A percentile compares a stretch with the other conserved stretches of the same genome.
Conservation (phyloP, 768 basidiomycete species). For the Daedaleopsis nitida region DNA sequence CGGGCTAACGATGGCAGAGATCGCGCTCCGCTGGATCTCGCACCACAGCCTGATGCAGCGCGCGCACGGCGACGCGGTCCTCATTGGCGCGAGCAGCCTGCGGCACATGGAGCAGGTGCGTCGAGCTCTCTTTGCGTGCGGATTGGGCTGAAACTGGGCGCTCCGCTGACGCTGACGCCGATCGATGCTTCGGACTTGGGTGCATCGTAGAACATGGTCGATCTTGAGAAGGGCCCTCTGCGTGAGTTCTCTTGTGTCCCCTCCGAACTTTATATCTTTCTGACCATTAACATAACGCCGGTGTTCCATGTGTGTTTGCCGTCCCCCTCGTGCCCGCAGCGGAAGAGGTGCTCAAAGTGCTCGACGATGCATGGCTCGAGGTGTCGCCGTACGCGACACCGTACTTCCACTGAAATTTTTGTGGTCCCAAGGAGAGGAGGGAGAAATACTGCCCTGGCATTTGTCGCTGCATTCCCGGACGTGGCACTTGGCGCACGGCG, state of each 20-base stretch:
- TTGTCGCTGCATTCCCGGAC: too few relatives aligned
- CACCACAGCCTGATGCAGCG: conserved; percentile 51
- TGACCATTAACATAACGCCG: too few relatives aligned
- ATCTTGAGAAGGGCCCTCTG: conserved; percentile 54
- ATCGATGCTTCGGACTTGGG: not conserved
- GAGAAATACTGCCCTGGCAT: too few relatives aligned
- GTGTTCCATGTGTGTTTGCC: not conserved
- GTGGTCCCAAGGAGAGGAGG: too few relatives aligned
- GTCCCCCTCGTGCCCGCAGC: conserved; percentile 29
- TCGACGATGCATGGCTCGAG: conserved; percentile 52
- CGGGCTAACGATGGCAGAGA: conserved; percentile 41
- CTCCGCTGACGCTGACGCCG: too few relatives aligned
- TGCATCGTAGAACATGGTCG: conserved; percentile 44
- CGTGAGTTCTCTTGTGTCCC: conserved; percentile 15
- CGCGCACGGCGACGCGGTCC: conserved; percentile 50
- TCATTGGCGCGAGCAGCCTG: conserved; percentile 65
- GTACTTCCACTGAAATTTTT: conserved; percentile 12
- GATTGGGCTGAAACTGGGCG: not conserved
- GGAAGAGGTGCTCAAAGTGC: conserved; percentile 49
- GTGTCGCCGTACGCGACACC: conserved; percentile 26
- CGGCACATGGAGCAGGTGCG: conserved; percentile 55
- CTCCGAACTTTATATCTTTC: too few relatives aligned
- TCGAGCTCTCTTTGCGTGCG: not conserved
- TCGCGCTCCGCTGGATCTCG: conserved; percentile 48
- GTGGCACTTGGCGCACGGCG: too few relatives aligned